Evolutionary conservation across 352 stramenopile species (phyloP), one percentile per base, ranked within the genome.

Genomic region (Pythium dissimile): DNA sequence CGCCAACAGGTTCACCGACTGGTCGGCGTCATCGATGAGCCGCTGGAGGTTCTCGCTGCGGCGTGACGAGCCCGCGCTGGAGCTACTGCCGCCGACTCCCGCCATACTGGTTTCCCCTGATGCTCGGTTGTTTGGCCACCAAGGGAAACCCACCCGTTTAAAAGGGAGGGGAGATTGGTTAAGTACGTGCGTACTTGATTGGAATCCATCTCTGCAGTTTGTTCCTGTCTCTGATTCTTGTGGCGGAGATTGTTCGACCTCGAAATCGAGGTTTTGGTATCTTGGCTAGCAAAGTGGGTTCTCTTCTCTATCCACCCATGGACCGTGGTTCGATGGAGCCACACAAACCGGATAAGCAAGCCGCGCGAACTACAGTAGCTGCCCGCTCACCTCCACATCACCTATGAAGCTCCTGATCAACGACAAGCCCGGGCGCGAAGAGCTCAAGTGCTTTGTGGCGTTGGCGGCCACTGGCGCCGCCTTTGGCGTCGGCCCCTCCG

Each of bases 401-500:
- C 2, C 12, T n/a, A 89, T 84, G 75, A 72, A 87, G 79, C 79
- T 91, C 47, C 62, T 86, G 60, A 78, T 88, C 62, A 75, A 70
- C 67, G 73, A 83, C 49, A 69, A 71, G 54, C 72, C 72, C 12
- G 70, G 77, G 61, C 55, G 73, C 54, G 81, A 89, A 59, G 84
- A 90, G 70, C 78, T 90, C 72, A 94, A 94, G 68, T 94, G 84
- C 64, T 87, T 92, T 65, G 59, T 89, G 52, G 66, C 76, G 37
- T 57, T 92, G 42, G 74, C 76, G 7, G 49, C 73, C 43, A 86
- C 77, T 3, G 58, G 58, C 46, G 66, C 73, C 15, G 43, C 55
- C 15, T 92, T 84, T 62, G 54, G 72, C 10, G 71, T 89, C 15
- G 80, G 69, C 20, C n/a, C 54, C 20, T 74, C 71, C 10, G 74